phyloP scores from a whole-genome alignment of 257 asterid species.

The Penstemon davidsonii region DNA sequence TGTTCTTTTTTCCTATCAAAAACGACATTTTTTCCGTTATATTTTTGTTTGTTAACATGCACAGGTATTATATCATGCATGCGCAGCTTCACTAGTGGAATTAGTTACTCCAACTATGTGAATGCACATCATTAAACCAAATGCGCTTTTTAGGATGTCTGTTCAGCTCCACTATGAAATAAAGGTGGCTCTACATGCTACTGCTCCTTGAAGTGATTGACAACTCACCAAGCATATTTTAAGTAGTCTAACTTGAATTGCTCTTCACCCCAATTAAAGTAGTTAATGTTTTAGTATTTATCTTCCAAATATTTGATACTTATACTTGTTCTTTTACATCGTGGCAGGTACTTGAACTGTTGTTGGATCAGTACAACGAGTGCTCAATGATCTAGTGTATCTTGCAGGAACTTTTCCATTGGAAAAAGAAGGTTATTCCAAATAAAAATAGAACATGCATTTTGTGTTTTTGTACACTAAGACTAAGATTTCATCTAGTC shows the following conservation, averaged over 20 bases:
- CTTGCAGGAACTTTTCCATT: slow-evolving; percentile 27
- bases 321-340: slow-evolving; percentile 17
- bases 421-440: slow-evolving; percentile 5
- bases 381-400: slow-evolving; percentile 35
- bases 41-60: too few relatives aligned
- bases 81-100: too few relatives aligned
- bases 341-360: slow-evolving; percentile 59
- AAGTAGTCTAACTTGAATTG: background rate
- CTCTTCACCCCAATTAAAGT: background rate
- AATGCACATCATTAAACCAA: too few relatives aligned
- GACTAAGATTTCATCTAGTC: too few relatives aligned
- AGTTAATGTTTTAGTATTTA: background rate
- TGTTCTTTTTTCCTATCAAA: too few relatives aligned
- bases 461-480: background rate
- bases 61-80: too few relatives aligned
- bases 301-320: background rate
- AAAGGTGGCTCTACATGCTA: slow-evolving; percentile 8
- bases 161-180: background rate
- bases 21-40: too few relatives aligned
- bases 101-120: too few relatives aligned
- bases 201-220: slow-evolving; percentile 24
- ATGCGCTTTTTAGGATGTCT: background rate
- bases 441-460: slow-evolving; percentile 9
- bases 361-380: slow-evolving; percentile 33
- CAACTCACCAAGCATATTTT: slow-evolving; percentile 27